Conservation (phyloP, 306 rosid genomes). For the Rosa rugosa region DNA sequence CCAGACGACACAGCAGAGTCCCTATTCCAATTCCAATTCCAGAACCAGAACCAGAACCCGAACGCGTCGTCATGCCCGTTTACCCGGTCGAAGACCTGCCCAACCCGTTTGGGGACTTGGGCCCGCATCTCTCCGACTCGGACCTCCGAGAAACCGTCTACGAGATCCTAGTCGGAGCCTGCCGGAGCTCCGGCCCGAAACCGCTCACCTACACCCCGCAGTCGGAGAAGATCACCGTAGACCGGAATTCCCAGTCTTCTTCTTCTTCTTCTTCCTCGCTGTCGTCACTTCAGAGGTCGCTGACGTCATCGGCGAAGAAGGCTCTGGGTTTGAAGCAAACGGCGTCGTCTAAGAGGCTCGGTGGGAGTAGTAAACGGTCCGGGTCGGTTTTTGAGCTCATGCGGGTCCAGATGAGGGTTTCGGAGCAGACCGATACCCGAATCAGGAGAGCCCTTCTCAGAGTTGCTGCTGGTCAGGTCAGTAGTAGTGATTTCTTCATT, state of each 20-base stretch:
- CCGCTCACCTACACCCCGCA: constrained; percentile 79
- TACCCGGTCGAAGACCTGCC: constrained; percentile 54
- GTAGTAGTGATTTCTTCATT: background rate
- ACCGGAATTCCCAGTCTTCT: constrained; percentile 39
- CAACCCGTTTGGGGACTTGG: constrained; percentile 60
- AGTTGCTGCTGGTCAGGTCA: constrained; percentile 91
- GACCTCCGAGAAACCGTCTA: constrained; percentile 90
- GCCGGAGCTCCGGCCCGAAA: constrained; percentile 77
- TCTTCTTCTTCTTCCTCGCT: constrained; percentile 19
- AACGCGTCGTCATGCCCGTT: constrained; percentile 50
- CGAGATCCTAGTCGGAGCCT: constrained; percentile 79
- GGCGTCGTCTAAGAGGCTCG: constrained; percentile 41
- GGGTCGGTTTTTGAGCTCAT: constrained; percentile 78
- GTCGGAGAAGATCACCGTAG: constrained; percentile 63
- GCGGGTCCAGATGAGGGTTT: constrained; percentile 79
- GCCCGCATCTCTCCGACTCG: constrained; percentile 45
- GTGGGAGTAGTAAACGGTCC: constrained; percentile 41
- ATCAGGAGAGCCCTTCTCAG: constrained; percentile 76
- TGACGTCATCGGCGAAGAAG: constrained; percentile 88
- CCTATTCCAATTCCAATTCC: constrained; percentile 10
- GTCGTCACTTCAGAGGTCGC: constrained; percentile 68
- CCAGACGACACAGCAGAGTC: constrained; percentile 31
- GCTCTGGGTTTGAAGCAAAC: constrained; percentile 69
- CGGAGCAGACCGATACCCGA: constrained; percentile 81
- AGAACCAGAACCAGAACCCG: background rate